These are phyloP conservation scores for Alternaria sp. DNA, from an alignment of 2,329 filamentous ascomycete genomes.

Conservation along the genomic window DNA sequence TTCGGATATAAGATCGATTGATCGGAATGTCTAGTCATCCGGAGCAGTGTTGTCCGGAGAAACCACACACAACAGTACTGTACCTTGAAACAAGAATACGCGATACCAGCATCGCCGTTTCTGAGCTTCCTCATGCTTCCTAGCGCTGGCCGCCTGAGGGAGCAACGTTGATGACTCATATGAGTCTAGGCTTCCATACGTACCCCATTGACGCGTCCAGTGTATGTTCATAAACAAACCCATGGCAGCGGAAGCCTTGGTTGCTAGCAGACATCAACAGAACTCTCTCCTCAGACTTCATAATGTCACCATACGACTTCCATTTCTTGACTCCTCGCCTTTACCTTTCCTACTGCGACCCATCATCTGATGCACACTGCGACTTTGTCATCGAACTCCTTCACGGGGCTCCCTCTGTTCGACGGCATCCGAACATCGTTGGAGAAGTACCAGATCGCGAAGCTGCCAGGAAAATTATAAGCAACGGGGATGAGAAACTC, in stretches of 20 bases:
- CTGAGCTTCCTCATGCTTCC: slow-evolving; percentile 7
- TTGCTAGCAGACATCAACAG: not conserved
- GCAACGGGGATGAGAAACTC: slow-evolving; percentile 12
- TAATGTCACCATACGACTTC: slow-evolving; percentile 59
- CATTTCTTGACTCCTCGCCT: slow-evolving; percentile 65
- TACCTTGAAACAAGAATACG: not conserved
- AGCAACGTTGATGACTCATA: slow-evolving; percentile 6
- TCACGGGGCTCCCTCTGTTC: slow-evolving; percentile 3
- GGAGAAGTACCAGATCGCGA: slow-evolving; percentile 3
- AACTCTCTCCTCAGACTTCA: not conserved
- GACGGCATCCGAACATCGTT: not conserved
- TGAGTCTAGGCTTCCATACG: not conserved
- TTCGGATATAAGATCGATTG: not conserved
- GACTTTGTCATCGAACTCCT: slow-evolving; percentile 18
- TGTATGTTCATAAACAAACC: not conserved
- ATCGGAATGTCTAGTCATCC: not conserved
- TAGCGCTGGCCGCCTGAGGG: slow-evolving; percentile 8
- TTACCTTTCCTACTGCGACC: slow-evolving; percentile 27
- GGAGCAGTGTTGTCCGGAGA: not conserved
- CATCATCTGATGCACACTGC: slow-evolving; percentile 24
- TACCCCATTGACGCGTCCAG: not conserved
- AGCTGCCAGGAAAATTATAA: slow-evolving; percentile 19
- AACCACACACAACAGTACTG: not conserved
- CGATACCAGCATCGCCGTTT: not conserved
- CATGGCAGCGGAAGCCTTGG: not conserved